Evolutionary conservation across 352 stramenopile genomes (phyloP).

Genomic region (Paralagenidium karlingii): DNA sequence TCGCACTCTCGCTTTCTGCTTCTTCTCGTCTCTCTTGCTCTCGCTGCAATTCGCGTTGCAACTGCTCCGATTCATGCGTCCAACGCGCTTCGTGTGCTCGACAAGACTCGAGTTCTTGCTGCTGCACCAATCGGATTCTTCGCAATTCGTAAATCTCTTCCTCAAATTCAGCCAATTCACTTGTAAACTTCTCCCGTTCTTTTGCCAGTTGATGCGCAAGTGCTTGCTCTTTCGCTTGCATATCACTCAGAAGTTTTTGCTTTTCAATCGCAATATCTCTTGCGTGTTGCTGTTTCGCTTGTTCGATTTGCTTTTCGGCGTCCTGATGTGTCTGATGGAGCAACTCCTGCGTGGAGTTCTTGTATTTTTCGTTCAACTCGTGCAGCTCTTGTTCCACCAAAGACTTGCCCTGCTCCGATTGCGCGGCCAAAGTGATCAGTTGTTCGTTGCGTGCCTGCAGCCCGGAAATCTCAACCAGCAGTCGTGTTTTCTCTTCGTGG

Average conservation of each 20-base stretch:
- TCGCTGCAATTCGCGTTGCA: no score
- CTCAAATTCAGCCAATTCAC: not conserved
- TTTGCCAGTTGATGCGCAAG: not conserved
- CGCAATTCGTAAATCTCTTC: not conserved
- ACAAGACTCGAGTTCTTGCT: no score
- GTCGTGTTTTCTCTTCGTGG: not conserved
- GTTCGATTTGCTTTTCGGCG: not conserved
- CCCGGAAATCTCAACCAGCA: not conserved
- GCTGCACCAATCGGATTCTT: not conserved
- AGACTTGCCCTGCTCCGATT: not conserved
- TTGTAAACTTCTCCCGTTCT: not conserved
- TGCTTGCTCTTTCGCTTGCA: not conserved
- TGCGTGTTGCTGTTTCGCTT: not conserved
- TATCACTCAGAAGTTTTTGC: no score
- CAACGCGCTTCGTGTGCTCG: no score
- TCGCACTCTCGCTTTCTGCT: no score
- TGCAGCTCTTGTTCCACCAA: not conserved
- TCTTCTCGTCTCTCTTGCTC: no score
- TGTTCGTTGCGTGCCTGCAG: not conserved
- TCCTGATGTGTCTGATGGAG: not conserved
- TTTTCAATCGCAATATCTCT: not conserved
- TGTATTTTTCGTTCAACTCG: conserved; percentile 10
- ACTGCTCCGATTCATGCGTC: no score
- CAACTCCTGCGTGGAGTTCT: conserved; percentile 6
- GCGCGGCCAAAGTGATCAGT: not conserved